Base-by-base conservation (phyloP, 495 filamentous ascomycete genomes). In the Penicillium desertorum region DNA sequence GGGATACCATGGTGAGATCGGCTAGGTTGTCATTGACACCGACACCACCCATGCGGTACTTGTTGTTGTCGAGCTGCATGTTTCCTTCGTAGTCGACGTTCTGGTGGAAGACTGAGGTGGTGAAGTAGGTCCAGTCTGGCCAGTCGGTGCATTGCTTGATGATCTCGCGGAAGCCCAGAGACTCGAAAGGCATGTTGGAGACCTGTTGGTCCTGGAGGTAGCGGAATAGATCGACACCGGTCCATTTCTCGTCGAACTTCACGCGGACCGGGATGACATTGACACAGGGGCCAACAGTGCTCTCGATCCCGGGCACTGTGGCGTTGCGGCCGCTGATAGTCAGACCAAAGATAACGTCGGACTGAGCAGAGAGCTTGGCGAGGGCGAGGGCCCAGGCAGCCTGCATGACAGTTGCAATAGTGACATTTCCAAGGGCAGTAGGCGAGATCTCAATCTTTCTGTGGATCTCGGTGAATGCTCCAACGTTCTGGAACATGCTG, bases 251-350 rank as follows among this genome's bases (percentile, higher is more conserved):
- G 14, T 69, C 60, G 54, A 86, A 77, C 11, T 71, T 70, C 17
- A 86, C 79, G 8, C 83, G 74, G 0, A 86, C 79, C 0, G 84
- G 84, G 2, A 86, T 67, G 16, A 85, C 72, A 58, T 87, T 86
- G 53, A 86, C 68, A 60, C 84, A 88, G 5, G 81, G 81, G 0
- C 83, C 82, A 44, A 83, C 71, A 17, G 80, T 81, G 57, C 66
- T 75, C 29, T 81, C 82, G 20, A 86, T 72, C 2, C 81, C 78
- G 5, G 76, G 74, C 5, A 87, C 61, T 25, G 75, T 74, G 14
- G 77, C 75, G 54, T 81, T 82, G 19, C 88, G 80, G 3, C 87
- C 82, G 46, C 77, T 80, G 53, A 82, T 79, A 2, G 79, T 75
- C 17, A 80, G 71, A 0, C 81, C 82, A 43, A 85, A 85, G 30